Evolutionary conservation across 129 eudicot genomes (phyloP).

Genomic region (Helianthus annuus): DNA sequence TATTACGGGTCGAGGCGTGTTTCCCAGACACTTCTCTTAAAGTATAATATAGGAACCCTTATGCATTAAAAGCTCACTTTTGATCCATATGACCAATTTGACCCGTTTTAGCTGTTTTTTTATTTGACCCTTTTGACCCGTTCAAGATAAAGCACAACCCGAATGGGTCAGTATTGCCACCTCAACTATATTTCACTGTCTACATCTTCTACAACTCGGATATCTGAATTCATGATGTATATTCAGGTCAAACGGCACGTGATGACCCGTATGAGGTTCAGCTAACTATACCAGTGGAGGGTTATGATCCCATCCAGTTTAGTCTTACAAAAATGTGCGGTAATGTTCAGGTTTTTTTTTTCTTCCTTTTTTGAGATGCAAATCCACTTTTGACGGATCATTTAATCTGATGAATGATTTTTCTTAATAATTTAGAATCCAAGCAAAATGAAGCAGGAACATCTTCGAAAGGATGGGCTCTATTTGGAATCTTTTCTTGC

Average conservation of each 20-base stretch:
- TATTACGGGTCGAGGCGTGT: not conserved
- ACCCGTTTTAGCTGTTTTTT: not conserved
- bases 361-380: slow-evolving; percentile 2
- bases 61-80: not conserved
- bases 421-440: slow-evolving; percentile 40
- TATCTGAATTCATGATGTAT: not conserved
- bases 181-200: not conserved
- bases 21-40: not conserved
- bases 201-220: slow-evolving; percentile 16
- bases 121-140: not conserved
- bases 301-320: slow-evolving; percentile 72
- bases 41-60: not conserved
- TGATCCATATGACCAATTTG: not conserved
- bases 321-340: slow-evolving; percentile 84
- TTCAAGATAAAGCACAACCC: not conserved
- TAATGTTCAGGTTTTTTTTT: slow-evolving; percentile 36
- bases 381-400: not conserved
- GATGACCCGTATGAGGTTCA: slow-evolving; percentile 76
- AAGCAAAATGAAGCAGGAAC: slow-evolving; percentile 50
- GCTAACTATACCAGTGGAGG: slow-evolving; percentile 65
- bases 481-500: slow-evolving; percentile 77
- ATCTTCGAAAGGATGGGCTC: slow-evolving; percentile 78
- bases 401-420: slow-evolving; percentile 7
- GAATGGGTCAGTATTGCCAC: not conserved
- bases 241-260: slow-evolving; percentile 61